phyloP scores from a whole-genome alignment of 2,329 filamentous ascomycete species.

The Sphaerulina musiva region DNA sequence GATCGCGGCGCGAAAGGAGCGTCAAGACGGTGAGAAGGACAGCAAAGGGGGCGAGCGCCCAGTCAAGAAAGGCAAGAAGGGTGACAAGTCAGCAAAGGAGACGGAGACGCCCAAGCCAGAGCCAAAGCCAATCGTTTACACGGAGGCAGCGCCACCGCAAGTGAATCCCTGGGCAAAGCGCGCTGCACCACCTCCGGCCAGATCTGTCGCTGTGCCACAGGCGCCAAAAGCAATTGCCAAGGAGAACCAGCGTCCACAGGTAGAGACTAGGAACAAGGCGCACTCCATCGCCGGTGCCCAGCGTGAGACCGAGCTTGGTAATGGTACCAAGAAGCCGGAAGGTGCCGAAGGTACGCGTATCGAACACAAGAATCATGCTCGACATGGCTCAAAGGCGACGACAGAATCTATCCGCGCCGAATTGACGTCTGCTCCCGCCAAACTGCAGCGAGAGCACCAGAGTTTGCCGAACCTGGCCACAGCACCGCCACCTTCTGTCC shows the following conservation, averaged over 20 bases:
- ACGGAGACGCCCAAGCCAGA: constrained; percentile 25
- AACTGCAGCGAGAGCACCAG: constrained; percentile 21
- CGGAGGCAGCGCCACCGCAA: constrained; percentile 71
- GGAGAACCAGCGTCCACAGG: constrained; percentile 28
- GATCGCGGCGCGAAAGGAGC: constrained; percentile 44
- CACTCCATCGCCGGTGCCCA: constrained; percentile 18
- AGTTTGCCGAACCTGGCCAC: constrained; percentile 23
- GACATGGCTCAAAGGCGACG: constrained; percentile 17
- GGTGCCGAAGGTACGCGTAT: constrained; percentile 21
- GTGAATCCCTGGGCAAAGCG: constrained; percentile 87
- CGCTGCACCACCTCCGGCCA: constrained; percentile 57
- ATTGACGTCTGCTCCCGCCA: neutral
- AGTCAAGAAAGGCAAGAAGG: constrained; percentile 17
- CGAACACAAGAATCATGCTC: constrained; percentile 13
- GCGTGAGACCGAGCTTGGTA: constrained; percentile 11
- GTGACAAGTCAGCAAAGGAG: constrained; percentile 25
- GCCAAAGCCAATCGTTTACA: constrained; percentile 54
- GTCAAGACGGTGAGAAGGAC: constrained; percentile 24
- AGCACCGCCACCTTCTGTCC: constrained; percentile 59
- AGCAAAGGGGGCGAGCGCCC: constrained; percentile 9
- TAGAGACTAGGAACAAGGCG: constrained; percentile 27
- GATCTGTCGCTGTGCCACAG: constrained; percentile 28
- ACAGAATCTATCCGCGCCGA: constrained; percentile 15
- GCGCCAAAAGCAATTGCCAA: constrained; percentile 19
- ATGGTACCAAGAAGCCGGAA: constrained; percentile 19